A percentile compares a stretch with the other conserved stretches of the same genome.
Evolutionary conservation across 371 early-diverging fungal species (phyloP).

Genomic region (Ordospora pajunii): DNA sequence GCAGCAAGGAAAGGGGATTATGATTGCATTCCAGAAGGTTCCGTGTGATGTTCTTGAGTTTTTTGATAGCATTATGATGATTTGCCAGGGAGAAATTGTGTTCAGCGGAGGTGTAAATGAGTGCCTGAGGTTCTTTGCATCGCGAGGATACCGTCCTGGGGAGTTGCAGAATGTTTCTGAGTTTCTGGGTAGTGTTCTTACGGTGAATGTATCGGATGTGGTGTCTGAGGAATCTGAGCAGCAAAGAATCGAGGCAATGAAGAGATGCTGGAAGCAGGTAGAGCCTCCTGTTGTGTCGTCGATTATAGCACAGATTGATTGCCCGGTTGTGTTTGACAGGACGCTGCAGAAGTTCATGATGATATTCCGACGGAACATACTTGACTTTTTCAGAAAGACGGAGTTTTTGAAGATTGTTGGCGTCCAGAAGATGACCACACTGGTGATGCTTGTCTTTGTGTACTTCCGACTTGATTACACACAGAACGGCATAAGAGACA

Average conservation of each 20-base stretch:
- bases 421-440: constrained; percentile 48
- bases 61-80: constrained; percentile 73
- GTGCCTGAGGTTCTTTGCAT: constrained; percentile 60
- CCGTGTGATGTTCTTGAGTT: constrained; percentile 74
- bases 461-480: constrained; percentile 42
- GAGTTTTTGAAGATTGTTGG: constrained; percentile 51
- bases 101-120: constrained; percentile 61
- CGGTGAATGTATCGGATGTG: constrained; percentile 49
- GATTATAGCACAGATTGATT: not conserved
- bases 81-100: constrained; percentile 63
- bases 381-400: constrained; percentile 52
- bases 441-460: constrained; percentile 21
- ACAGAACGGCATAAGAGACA: constrained; percentile 60
- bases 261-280: constrained; percentile 37
- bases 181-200: constrained; percentile 67
- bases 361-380: constrained; percentile 58
- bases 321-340: not conserved
- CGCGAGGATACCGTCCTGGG: constrained; percentile 65
- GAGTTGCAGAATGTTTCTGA: constrained; percentile 66
- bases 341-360: not conserved
- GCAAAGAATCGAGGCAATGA: constrained; percentile 51
- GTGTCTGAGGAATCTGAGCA: constrained; percentile 45
- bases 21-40: constrained; percentile 82
- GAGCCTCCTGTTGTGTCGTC: not conserved
- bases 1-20: constrained; percentile 70